Conservation (phyloP, 192 early-diverging fungal genomes). For the Umbelopsis sp. region DNA sequence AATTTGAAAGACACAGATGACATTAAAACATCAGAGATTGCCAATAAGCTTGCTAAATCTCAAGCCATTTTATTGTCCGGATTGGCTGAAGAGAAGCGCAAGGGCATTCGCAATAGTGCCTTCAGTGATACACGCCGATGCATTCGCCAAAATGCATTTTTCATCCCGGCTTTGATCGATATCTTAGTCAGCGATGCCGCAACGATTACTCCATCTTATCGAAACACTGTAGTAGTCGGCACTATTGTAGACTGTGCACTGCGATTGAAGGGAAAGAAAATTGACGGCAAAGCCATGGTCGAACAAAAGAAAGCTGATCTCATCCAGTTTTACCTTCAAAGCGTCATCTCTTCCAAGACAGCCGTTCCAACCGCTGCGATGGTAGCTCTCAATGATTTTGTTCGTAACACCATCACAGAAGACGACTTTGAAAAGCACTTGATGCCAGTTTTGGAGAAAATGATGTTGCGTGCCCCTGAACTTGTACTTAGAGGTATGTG, state of each 20-base stretch:
- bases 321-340: conserved; percentile 62
- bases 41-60: conserved; percentile 38
- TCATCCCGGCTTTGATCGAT: conserved; percentile 56
- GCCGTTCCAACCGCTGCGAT: conserved; percentile 45
- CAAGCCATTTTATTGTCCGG: conserved; percentile 59
- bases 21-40: conserved; percentile 31
- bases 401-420: conserved; percentile 56
- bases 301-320: conserved; percentile 48
- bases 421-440: conserved; percentile 61
- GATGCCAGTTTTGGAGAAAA: conserved; percentile 65
- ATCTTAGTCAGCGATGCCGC: conserved; percentile 44
- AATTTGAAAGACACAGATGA: conserved; percentile 28
- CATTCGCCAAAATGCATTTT: conserved; percentile 53
- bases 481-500: conserved; percentile 63
- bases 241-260: conserved; percentile 60
- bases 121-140: conserved; percentile 59
- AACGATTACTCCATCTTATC: conserved; percentile 47
- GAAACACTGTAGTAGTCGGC: conserved; percentile 62
- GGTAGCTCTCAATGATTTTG: conserved; percentile 62
- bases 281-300: conserved; percentile 39
- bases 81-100: conserved; percentile 52
- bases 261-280: conserved; percentile 45
- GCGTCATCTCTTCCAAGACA: conserved; percentile 56
- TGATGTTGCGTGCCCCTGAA: conserved; percentile 87
- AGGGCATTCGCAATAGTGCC: conserved; percentile 54